Evolutionary conservation across 805 yeast species (phyloP), one percentile per base, ranked within the genome.

Genomic region (Candida pseudoglaebosa): DNA sequence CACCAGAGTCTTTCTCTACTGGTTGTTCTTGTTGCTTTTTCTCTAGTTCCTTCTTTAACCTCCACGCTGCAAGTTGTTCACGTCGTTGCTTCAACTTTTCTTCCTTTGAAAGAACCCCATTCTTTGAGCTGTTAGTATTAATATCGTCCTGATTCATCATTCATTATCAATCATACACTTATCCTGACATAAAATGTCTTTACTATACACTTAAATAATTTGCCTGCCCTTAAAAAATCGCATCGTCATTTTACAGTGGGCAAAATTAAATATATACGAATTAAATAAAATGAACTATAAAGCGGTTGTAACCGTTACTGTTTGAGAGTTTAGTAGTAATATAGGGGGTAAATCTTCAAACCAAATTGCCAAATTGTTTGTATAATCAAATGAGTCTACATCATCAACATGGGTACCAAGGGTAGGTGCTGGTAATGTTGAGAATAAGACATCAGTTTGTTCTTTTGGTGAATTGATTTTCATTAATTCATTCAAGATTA

Each of bases 241-340:
- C 7, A n/a, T 26, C 13, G 9, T 26, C 29, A 6, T 10, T 13
- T 13, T 5, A 26, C 15, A 26, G 9, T n/a, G 15, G 29, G 13
- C 9, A 26, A 9, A 18, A 30, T 30, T 30, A 15, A 6, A 15
- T 18, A 16, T 13, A 30, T 30, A 19, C 33, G 5, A 26, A 26
- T 26, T 18, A 33, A 33, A 15, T 35, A 36, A 21, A 26, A 8
- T 13, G 12, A 39, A 40, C 32, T 64, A 90, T 45, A 91, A 66
- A 24, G 95, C 93, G 4, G 97, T 90, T 0, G 99, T 91, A 2
- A 91, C 99, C 0, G 99, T 93, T 71, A 93, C 89, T 0, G 95
- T 84, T 64, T 88, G 95, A 0, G 97, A 87, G 54, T 93, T 91
- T 39, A 93, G 73, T 44, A 93, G 61, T 56, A 93, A 56, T 1